Base-by-base conservation (phyloP, 306 rosid species). In the Oemleria cerasiformis region DNA sequence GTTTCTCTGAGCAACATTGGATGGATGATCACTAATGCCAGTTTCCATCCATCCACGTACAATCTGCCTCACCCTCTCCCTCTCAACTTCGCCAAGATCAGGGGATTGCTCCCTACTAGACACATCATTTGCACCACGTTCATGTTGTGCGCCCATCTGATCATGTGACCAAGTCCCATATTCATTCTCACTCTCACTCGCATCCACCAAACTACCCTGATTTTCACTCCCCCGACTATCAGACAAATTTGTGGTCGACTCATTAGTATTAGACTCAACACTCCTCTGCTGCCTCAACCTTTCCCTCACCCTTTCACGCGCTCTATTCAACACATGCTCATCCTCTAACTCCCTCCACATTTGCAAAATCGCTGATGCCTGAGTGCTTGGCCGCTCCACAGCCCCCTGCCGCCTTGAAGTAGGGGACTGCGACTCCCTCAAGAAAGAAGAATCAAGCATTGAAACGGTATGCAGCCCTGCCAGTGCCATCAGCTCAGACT, bases 261-360 rank as follows among this genome's bases (percentile, higher is more conserved):
- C 83, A 83, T 85, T 89, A 56, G 89, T 84, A 73, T 86, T 85
- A 61, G 96, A 86, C 60, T 84, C 96, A 23, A 88, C 91, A 71
- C 84, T 81, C 71, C 92, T 89, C 61, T 76, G 96, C 53, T 78
- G 99, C 82, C 88, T 85, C 82, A 89, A 71, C 86, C 99, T 89
- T 57, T 84, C 96, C 86, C 96, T 88, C 87, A 92, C 86, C 82
- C 98, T 88, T 76, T 81, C 98, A 8, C 92, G 96, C 1, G 98
- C 97, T 78, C 94, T 87, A 67, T 73, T 91, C 82, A 93, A 69
- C 62, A 86, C 53, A 79, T 95, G 99, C 49, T 95, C 99, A 81
- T 95, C 99, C 88, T 95, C 99, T 82, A 95, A 80, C 73, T 92
- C 99, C 62, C 99, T 85, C 99, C 99, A 95, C 99, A 92, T 95